Evolutionary conservation across 2,329 filamentous ascomycete species (phyloP), one percentile per base, ranked within the genome.

Genomic region (Sporothrix curviconia): DNA sequence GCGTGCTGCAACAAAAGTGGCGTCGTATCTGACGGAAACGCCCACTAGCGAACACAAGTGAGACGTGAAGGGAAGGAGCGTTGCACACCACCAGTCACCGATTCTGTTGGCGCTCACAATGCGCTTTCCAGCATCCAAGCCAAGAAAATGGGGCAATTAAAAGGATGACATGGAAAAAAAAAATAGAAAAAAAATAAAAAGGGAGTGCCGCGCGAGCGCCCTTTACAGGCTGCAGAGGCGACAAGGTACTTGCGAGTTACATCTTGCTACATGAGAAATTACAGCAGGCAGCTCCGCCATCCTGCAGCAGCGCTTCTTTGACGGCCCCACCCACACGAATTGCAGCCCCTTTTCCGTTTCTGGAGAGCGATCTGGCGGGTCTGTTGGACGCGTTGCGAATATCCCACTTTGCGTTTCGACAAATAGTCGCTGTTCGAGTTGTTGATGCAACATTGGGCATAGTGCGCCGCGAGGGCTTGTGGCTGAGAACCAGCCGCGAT

Each of bases 301-400:
- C 32, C 24, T 37, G 46, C 46, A 37, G 17, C 30, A 24, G 32
- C 30, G 30, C 17, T 37, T 14, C 25, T 32, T 19, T n/a, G n/a
- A n/a, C n/a, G 22, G 37, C 36, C 50, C 50, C 50, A 53, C 49
- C 50, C 36, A 30, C 22, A 39, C n/a, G 34, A 32, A 52, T 24
- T 24, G 50, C 49, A 42, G 37, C 50, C 50, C 50, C 50, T 53
- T 53, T 52, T 53, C n/a, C n/a, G n/a, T 39, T 37, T 32, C 36
- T 28, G 28, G 22, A 40, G 49, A 51, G 37, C 34, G 28, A 34
- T 11, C 32, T 28, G 22, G 49, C 34, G 12, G 47, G 19, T 7
- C 8, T 5, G 9, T 3, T 7, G 7, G n/a, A n/a, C n/a, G n/a
- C n/a, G n/a, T n/a, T n/a, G 7, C 46, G 46, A 25, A 25, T 50